phyloP scores from a whole-genome alignment of 2,329 filamentous ascomycete genomes.

The Trichoderma breve region DNA sequence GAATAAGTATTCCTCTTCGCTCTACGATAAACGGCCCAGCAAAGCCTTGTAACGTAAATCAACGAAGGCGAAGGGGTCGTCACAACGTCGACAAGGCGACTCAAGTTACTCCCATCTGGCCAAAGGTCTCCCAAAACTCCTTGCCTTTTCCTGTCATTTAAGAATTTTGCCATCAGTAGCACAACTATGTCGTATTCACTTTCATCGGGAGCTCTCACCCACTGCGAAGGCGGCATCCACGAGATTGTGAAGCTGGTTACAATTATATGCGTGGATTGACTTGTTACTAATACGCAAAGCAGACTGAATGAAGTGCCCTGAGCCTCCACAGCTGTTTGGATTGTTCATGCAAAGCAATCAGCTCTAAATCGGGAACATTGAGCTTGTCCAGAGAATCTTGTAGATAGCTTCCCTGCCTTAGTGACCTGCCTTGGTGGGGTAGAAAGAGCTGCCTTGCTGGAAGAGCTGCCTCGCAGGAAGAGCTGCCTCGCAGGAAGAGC shows the following conservation, averaged over 20 bases:
- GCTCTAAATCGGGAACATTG: background rate
- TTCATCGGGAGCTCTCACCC: background rate
- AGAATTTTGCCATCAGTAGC: background rate
- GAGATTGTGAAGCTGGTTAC: background rate
- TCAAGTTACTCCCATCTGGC: background rate
- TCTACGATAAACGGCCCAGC: background rate
- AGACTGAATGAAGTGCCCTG: too few species aligned
- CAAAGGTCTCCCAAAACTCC: background rate
- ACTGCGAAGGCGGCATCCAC: background rate
- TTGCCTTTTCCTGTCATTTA: background rate
- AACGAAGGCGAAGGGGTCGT: background rate
- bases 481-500: background rate
- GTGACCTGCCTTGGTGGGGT: background rate
- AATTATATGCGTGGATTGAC: background rate
- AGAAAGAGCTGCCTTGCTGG: background rate
- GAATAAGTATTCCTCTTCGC: fast-evolving
- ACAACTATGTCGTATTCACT: background rate
- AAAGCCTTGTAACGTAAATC: background rate
- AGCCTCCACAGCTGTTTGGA: background rate
- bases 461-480: background rate
- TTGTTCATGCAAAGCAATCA: background rate
- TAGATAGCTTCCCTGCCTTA: background rate
- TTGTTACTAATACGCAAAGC: background rate
- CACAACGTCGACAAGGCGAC: background rate
- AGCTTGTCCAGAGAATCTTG: background rate